These are phyloP conservation scores for Spirogloea muscicola DNA, from an alignment of 139 green algal species.

Conservation along the genomic window DNA sequence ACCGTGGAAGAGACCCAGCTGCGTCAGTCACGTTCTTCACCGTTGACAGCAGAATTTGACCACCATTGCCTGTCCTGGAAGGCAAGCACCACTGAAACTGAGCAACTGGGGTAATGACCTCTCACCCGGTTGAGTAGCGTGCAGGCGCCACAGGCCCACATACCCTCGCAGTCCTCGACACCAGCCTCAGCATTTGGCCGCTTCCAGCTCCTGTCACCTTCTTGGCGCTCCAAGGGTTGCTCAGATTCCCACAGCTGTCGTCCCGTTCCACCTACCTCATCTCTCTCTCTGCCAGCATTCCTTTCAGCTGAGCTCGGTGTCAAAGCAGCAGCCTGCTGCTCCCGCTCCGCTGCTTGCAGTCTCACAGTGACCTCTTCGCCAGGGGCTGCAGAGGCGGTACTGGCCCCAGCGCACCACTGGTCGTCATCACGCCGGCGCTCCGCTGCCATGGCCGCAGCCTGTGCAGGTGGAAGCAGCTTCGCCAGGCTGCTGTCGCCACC, in stretches of 20 bases:
- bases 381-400: no score
- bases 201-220: not conserved
- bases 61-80: not conserved
- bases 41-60: no score
- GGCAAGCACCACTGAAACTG: not conserved
- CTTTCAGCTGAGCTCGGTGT: not conserved
- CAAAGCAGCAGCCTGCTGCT: no score
- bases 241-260: no score
- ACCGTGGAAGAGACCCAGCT: no score
- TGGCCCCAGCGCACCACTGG: conserved; percentile 60
- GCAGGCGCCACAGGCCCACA: conserved; percentile 4
- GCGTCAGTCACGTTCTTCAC: no score
- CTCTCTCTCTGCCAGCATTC: no score
- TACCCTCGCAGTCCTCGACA: not conserved
- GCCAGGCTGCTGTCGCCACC: conserved; percentile 40
- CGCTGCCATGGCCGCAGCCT: conserved; percentile 58
- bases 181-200: not conserved
- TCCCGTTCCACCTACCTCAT: no score
- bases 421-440: conserved; percentile 55
- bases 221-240: no score
- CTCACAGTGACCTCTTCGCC: no score
- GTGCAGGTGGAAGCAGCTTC: conserved; percentile 49
- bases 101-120: not conserved
- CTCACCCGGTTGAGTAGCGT: conserved; percentile 22
- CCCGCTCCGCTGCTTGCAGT: no score